Percentiles rank a stretch among this genome's conserved stretches.
Evolutionary conservation across 1,139 yeast genomes (phyloP).

Genomic region (Lodderomyces oxycetoniae): DNA sequence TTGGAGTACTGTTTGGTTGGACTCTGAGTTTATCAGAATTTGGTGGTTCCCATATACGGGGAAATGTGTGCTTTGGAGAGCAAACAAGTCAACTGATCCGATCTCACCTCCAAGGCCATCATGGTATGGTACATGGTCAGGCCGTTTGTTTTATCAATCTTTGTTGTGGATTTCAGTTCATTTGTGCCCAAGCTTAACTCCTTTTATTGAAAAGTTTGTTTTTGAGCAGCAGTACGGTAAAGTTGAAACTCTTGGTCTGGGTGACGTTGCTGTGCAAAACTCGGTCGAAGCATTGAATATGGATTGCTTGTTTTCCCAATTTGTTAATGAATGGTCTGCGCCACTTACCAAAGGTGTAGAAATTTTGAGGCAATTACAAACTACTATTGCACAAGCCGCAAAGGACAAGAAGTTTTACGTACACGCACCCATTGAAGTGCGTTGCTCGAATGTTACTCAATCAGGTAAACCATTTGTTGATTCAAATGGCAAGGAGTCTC

Average conservation of each 20-base stretch:
- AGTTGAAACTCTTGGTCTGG: conserved; percentile 62
- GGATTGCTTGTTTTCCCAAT: conserved; percentile 94
- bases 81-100: conserved; percentile 62
- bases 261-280: conserved; percentile 68
- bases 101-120: conserved; percentile 65
- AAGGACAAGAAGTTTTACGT: conserved; percentile 62
- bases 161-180: conserved; percentile 77
- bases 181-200: conserved; percentile 70
- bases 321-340: conserved; percentile 95
- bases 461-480: conserved; percentile 37
- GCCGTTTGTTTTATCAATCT: conserved; percentile 74
- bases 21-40: conserved; percentile 83
- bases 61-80: conserved; percentile 88
- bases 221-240: conserved; percentile 80
- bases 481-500: conserved; percentile 43
- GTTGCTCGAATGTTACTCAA: conserved; percentile 82
- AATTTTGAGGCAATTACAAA: conserved; percentile 59
- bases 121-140: conserved; percentile 81
- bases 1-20: conserved; percentile 79
- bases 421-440: conserved; percentile 93
- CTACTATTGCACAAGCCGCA: conserved; percentile 60
- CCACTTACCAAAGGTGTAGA: conserved; percentile 77
- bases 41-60: conserved; percentile 98
- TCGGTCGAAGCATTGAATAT: conserved; percentile 86
- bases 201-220: conserved; percentile 76